These are phyloP conservation scores for Stachybotrys chartarum DNA, from an alignment of 2,329 filamentous ascomycete species.

Conservation along the genomic window DNA sequence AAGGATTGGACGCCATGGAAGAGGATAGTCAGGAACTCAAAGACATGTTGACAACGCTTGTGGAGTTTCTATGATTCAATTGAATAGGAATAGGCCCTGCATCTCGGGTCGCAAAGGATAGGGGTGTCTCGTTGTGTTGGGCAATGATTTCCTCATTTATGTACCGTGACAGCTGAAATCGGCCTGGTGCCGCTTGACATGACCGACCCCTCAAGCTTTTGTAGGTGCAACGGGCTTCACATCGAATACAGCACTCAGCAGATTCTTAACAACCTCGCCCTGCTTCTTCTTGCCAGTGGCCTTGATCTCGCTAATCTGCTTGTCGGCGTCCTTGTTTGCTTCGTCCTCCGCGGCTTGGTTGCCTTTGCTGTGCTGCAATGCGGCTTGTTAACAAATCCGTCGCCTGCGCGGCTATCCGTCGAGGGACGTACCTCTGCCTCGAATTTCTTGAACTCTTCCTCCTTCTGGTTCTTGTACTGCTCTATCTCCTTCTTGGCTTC, in stretches of 20 bases:
- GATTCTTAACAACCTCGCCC: constrained; percentile 70
- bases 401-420: neutral
- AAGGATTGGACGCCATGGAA: constrained; percentile 47
- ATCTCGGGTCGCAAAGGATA: neutral
- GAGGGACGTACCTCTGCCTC: constrained; percentile 56
- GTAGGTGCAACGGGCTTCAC: constrained; percentile 60
- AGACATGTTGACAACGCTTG: constrained; percentile 48
- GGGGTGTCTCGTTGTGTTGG: no score
- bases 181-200: no score
- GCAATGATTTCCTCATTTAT: no score
- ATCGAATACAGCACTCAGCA: constrained; percentile 79
- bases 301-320: constrained; percentile 76
- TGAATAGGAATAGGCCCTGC: neutral
- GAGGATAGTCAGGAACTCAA: constrained; percentile 50
- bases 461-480: constrained; percentile 82
- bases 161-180: no score
- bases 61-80: constrained; percentile 34
- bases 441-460: constrained; percentile 91
- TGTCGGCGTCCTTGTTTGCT: constrained; percentile 74
- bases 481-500: constrained; percentile 98
- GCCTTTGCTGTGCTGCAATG: constrained; percentile 76
- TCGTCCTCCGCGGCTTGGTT: constrained; percentile 72
- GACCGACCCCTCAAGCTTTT: constrained; percentile 13
- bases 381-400: constrained; percentile 3
- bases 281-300: constrained; percentile 73